phyloP scores from a whole-genome alignment of 495 filamentous ascomycete genomes.

The Cenococcum geophilum region DNA sequence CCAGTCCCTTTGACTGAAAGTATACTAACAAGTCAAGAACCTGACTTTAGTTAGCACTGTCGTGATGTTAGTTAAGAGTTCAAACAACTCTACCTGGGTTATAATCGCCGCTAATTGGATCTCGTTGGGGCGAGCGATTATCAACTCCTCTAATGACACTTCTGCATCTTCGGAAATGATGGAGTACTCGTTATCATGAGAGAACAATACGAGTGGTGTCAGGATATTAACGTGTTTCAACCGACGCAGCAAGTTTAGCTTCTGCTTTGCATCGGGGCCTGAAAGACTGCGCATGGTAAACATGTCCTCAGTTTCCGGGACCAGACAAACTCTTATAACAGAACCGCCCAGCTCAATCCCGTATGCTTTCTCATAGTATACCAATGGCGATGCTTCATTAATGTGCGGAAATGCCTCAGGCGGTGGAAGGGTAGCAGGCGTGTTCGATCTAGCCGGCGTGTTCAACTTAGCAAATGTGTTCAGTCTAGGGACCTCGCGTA shows the following conservation, averaged over 20 bases:
- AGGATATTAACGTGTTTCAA: neutral
- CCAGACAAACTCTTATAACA: neutral
- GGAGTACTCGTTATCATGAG: neutral
- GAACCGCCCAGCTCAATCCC: neutral
- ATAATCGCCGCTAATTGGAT: neutral
- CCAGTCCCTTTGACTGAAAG: neutral
- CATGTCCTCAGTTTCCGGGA: neutral
- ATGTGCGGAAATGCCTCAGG: neutral
- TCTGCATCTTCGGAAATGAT: neutral
- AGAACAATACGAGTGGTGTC: neutral
- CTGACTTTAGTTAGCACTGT: neutral
- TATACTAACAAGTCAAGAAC: neutral
- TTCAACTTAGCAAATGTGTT: too few species aligned
- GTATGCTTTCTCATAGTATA: neutral
- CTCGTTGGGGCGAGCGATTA: neutral
- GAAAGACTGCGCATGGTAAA: neutral
- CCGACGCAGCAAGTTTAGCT: neutral
- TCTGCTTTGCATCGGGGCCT: neutral
- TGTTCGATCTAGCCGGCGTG: too few species aligned
- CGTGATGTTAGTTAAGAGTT: neutral
- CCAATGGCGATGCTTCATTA: neutral
- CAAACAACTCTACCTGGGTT: neutral
- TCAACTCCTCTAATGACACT: neutral
- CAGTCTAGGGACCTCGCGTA: neutral
- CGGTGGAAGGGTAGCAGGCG: neutral